Conservation (phyloP, 1,139 yeast genomes). For the Diutina pseudorugosa region DNA sequence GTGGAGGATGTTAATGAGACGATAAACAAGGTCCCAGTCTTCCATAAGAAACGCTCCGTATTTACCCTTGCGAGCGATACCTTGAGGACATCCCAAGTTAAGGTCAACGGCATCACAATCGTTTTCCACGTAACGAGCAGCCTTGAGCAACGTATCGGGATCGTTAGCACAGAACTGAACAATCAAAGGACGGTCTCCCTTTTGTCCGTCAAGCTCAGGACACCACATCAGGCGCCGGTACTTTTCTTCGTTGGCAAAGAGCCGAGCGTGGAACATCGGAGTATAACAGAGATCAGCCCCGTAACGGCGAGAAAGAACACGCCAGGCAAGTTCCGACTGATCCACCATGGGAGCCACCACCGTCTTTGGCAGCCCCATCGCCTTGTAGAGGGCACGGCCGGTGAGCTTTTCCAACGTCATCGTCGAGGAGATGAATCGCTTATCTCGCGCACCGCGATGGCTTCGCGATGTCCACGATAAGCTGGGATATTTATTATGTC, state of each 20-base stretch:
- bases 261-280: slow-evolving; percentile 91
- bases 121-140: slow-evolving; percentile 70
- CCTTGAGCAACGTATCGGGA: slow-evolving; percentile 68
- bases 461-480: not conserved
- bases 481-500: too few relatives aligned
- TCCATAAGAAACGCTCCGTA: slow-evolving; percentile 97
- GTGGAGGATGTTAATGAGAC: slow-evolving; percentile 62
- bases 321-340: slow-evolving; percentile 93
- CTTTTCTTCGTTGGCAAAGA: slow-evolving; percentile 76
- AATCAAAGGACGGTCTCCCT: slow-evolving; percentile 65
- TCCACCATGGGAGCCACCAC: slow-evolving; percentile 99
- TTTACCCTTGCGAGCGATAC: slow-evolving; percentile 87
- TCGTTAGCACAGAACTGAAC: slow-evolving; percentile 97
- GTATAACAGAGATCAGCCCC: slow-evolving; percentile 95
- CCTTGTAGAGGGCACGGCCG: slow-evolving; percentile 47
- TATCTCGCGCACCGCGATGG: not conserved
- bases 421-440: not conserved
- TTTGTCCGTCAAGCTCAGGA: slow-evolving; percentile 55
- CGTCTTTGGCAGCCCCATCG: slow-evolving; percentile 64
- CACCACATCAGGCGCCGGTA: slow-evolving; percentile 73
- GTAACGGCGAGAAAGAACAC: slow-evolving; percentile 70
- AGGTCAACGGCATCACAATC: slow-evolving; percentile 93
- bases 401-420: slow-evolving; percentile 3
- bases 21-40: slow-evolving; percentile 79
- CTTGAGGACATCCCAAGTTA: slow-evolving; percentile 96